Evolutionary conservation across 257 asterid species (phyloP).

Genomic region (Solanum microdontum): DNA sequence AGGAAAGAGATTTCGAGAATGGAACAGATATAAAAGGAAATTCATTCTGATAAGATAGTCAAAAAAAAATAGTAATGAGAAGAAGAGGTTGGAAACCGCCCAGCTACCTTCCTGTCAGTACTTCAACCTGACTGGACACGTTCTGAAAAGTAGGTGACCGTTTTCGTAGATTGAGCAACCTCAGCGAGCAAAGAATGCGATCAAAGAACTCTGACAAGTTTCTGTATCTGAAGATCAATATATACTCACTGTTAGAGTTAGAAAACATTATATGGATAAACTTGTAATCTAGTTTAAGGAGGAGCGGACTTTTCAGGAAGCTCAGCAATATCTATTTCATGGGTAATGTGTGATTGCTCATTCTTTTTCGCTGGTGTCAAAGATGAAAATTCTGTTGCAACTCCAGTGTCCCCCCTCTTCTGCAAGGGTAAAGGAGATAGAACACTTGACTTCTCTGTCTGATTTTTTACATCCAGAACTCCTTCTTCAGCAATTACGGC

Average conservation of each 20-base stretch:
- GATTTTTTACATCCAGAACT: constrained; percentile 2
- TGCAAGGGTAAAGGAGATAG: constrained; percentile 6
- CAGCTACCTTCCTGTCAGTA: constrained; percentile 56
- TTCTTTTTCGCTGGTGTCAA: constrained; percentile 52
- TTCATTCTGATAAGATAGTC: background rate
- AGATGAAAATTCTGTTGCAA: constrained; percentile 28
- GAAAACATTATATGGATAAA: background rate
- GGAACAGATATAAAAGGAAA: background rate
- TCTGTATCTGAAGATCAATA: constrained; percentile 30
- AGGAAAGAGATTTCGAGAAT: background rate
- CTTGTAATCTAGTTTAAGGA: background rate
- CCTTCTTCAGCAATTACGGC: background rate
- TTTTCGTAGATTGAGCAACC: constrained; percentile 53
- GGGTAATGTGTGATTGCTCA: constrained; percentile 34
- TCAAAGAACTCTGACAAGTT: constrained; percentile 39
- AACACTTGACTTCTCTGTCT: constrained; percentile 1
- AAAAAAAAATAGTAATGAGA: background rate
- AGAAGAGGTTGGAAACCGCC: background rate
- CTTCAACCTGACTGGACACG: constrained; percentile 50
- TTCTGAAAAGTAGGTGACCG: constrained; percentile 41
- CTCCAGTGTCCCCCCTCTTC: constrained; percentile 14
- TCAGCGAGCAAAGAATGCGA: constrained; percentile 49
- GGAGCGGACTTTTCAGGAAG: constrained; percentile 58
- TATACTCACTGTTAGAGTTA: background rate
- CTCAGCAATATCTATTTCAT: constrained; percentile 13